Base-by-base conservation (phyloP, 2,329 filamentous ascomycete genomes). In the Paraphaeosphaeria sporulosa region DNA sequence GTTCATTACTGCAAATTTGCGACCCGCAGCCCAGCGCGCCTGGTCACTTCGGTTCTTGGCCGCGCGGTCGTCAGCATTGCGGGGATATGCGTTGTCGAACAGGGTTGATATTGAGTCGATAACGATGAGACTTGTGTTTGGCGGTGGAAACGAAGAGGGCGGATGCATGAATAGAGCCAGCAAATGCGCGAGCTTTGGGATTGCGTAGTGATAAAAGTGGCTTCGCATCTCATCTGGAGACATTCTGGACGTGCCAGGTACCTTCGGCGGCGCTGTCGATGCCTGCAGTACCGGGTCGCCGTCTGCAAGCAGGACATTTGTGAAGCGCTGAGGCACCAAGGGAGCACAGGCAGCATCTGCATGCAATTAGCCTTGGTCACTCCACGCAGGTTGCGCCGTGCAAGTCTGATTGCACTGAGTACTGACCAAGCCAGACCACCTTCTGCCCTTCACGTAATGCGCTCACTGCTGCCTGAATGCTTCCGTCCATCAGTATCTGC, bases 391-490 rank as follows among this genome's bases (percentile, higher is more conserved):
- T 21, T 49, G 30, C 43, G 56, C 50, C 59, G 57, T 60, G 64
- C 57, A 61, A 60, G 64, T 61, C 57, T 55, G 50, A 27, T 36
- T 27, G 47, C 44, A 54, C 10, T 13, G 50, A 38, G 30, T 65
- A 85, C 87, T 70, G 78, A 94, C 92, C 92, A 81, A 96, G 86
- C 93, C 93, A 97, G 47, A 94, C 84, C 54, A 94, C 92, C 63
- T 83, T 82, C 42, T 86, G 80, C 49, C 87, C 86, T 61, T 84
- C 81, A 55, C 78, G 79, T 52, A 96, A 77, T 19, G 88, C 87
- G 74, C 86, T 88, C 13, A 86, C 84, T 61, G 89, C 84, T 46
- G 92, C 80, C 73, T 93, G 91, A 68, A 94, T 84, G 38, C 92
- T 94, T 57, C 53, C 57, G 60, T 55, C 74, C 62, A 64, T 75